Base-by-base conservation (phyloP, 371 early-diverging fungal species). In the Mucor velutinosus region DNA sequence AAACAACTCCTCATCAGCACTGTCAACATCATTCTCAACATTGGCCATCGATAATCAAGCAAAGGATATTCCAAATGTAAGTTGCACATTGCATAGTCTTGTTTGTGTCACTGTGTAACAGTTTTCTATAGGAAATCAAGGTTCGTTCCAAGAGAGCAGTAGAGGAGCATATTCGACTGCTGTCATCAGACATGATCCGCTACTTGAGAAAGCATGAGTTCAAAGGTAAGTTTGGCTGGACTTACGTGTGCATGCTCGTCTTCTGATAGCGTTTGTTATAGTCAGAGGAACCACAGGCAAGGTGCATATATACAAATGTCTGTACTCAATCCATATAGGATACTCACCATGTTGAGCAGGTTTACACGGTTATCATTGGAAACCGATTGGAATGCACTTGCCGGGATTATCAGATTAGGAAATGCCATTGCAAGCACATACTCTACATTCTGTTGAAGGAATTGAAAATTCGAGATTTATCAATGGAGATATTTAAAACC, bases 11-110 rank as follows among this genome's bases (percentile, higher is more conserved):
- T 51, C 51, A 14, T 51, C 51, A 11, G 8, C 51, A 23, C 23
- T 51, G 21, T 51, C 51, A 1, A 51, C 25, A 12, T 51, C 51
- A 21, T 51, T 89, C 7, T 67, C 79, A 4, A 64, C 85, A 51
- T 70, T 87, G 23, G 77, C 83, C 41, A 91, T 88, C 65, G 96
- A 95, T 1, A 32, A 15, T 3, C 27, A 55, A 29, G 14, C 30
- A 29, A 27, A 32, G 29, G 32, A 30, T 29, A 29, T 15, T 3
- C 30, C n/a, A 17, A 7, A 45, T 30, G 25, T 60, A 25, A 15
- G 17, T 21, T 29, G 2, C 30, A 7, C 7, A 23, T 27, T 45
- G 15, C 32, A 30, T 25, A 21, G 21, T 19, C 12, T 19, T 23
- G 21, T 25, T 51, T 51, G 29, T 45, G 17, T 12, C 30, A 43